phyloP scores from a whole-genome alignment of 371 early-diverging fungal genomes.

The Chytridiales sp. region DNA sequence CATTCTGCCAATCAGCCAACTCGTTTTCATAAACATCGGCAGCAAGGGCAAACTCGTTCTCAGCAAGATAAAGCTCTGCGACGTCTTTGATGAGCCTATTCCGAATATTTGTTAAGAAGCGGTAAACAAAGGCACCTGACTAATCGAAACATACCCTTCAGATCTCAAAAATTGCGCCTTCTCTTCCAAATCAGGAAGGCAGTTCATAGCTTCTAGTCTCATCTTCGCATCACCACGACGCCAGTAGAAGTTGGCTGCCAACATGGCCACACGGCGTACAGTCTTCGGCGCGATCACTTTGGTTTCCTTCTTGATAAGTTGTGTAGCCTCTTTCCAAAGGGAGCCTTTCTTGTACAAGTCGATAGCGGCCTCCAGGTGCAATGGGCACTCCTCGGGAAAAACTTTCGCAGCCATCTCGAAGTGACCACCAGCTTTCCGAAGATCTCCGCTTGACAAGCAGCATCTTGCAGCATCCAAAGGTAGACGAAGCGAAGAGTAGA shows the following conservation, averaged over 20 bases:
- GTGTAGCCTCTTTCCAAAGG: constrained; percentile 3
- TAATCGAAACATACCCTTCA: background rate
- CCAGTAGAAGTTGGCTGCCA: background rate
- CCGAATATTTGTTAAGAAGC: background rate
- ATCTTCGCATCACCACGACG: background rate
- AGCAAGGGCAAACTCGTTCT: background rate
- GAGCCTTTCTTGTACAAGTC: background rate
- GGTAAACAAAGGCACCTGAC: background rate
- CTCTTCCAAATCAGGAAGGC: background rate
- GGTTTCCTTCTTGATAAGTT: background rate
- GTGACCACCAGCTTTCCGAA: background rate
- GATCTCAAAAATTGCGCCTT: background rate
- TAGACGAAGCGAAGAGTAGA: background rate
- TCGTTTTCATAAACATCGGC: constrained; percentile 13
- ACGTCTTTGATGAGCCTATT: constrained; percentile 4
- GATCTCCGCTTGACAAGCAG: background rate
- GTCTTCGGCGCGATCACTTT: background rate
- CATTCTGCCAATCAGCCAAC: background rate
- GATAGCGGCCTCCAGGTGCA: background rate
- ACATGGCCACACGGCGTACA: background rate
- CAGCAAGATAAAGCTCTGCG: background rate
- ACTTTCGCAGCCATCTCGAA: background rate
- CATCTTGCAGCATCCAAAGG: background rate
- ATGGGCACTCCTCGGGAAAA: too few species aligned
- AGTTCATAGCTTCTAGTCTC: constrained; percentile 1